phyloP scores from a whole-genome alignment of 2,329 filamentous ascomycete species.

The Boeremia lycopersici region DNA sequence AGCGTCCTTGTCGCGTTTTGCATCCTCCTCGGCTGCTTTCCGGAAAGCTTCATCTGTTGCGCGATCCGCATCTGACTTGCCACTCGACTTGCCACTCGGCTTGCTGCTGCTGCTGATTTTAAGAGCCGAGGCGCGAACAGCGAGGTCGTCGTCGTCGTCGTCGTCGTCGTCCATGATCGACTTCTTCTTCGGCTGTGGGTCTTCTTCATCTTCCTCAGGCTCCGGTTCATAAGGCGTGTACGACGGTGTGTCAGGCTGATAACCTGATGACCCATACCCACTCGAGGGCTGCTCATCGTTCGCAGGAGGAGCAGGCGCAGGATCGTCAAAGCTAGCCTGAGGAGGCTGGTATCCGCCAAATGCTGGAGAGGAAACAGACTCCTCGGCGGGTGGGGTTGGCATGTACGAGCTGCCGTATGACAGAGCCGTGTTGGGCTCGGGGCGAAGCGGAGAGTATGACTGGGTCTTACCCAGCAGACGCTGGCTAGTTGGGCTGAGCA shows the following conservation, averaged over 20 bases:
- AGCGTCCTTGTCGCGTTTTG: slow-evolving; percentile 60
- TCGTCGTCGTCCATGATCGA: slow-evolving; percentile 84
- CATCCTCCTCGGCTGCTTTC: slow-evolving; percentile 76
- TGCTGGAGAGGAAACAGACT: slow-evolving; percentile 26
- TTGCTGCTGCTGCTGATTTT: slow-evolving; percentile 38
- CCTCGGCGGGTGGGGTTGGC: slow-evolving; percentile 32
- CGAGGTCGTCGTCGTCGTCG: slow-evolving; percentile 72
- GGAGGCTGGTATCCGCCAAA: slow-evolving; percentile 37
- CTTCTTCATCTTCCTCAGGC: slow-evolving; percentile 54
- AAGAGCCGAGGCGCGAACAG: slow-evolving; percentile 57
- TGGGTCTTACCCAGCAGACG: slow-evolving; percentile 36
- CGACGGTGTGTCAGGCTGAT: slow-evolving; percentile 29
- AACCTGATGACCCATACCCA: slow-evolving; percentile 42
- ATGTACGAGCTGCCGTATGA: slow-evolving; percentile 41
- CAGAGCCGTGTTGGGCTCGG: slow-evolving; percentile 31
- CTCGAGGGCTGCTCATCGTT: slow-evolving; percentile 18
- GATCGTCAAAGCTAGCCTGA: slow-evolving; percentile 34
- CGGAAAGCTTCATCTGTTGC: slow-evolving; percentile 86
- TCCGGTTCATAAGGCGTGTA: slow-evolving; percentile 59
- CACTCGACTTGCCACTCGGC: slow-evolving; percentile 57
- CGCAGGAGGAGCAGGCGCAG: slow-evolving; percentile 10
- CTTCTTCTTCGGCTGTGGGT: slow-evolving; percentile 64
- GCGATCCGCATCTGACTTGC: slow-evolving; percentile 63
- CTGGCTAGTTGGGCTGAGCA: slow-evolving; percentile 37
- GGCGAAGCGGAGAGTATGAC: slow-evolving; percentile 41